A percentile compares a stretch with the other conserved stretches of the same genome.
These are phyloP conservation scores for Malania oleifera DNA, from an alignment of 164 flowering plant genomes.

Conservation along the genomic window DNA sequence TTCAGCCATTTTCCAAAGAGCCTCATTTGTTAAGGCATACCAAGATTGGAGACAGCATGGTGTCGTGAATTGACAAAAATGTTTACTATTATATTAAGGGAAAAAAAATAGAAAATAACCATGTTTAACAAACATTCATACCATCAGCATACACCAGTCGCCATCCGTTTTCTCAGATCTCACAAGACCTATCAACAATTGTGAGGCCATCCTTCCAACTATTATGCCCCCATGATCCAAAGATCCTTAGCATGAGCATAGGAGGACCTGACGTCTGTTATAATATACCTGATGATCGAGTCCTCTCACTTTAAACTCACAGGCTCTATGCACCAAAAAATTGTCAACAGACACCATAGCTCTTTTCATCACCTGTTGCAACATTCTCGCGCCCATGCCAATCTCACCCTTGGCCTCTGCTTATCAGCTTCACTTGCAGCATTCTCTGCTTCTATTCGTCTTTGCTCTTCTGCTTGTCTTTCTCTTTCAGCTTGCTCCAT, in stretches of 20 bases:
- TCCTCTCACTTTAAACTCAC: slow-evolving; percentile 57
- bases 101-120: neutral
- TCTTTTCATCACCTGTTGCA: slow-evolving; percentile 38
- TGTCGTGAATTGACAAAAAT: too few relatives aligned
- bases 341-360: slow-evolving; percentile 51
- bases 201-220: slow-evolving; percentile 75
- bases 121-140: slow-evolving; percentile 24
- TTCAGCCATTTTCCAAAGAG: too few relatives aligned
- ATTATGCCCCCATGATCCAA: slow-evolving; percentile 88
- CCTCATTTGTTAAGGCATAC: too few relatives aligned
- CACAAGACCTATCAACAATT: slow-evolving; percentile 53
- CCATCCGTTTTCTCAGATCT: slow-evolving; percentile 46
- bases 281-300: slow-evolving; percentile 68
- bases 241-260: slow-evolving; percentile 53
- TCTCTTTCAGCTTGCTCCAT: slow-evolving; percentile 80
- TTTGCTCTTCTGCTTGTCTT: slow-evolving; percentile 70
- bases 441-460: slow-evolving; percentile 64
- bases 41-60: too few relatives aligned
- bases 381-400: slow-evolving; percentile 35
- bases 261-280: slow-evolving; percentile 78
- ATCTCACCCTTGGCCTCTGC: slow-evolving; percentile 67
- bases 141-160: slow-evolving; percentile 93
- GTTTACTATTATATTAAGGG: neutral
- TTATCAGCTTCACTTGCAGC: slow-evolving; percentile 73
- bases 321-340: slow-evolving; percentile 75